Percentiles rank a stretch among this genome's conserved stretches.
These are phyloP conservation scores for Lecanoromycetidae sp. DNA, from an alignment of 2,329 filamentous ascomycete species.

Conservation along the genomic window DNA sequence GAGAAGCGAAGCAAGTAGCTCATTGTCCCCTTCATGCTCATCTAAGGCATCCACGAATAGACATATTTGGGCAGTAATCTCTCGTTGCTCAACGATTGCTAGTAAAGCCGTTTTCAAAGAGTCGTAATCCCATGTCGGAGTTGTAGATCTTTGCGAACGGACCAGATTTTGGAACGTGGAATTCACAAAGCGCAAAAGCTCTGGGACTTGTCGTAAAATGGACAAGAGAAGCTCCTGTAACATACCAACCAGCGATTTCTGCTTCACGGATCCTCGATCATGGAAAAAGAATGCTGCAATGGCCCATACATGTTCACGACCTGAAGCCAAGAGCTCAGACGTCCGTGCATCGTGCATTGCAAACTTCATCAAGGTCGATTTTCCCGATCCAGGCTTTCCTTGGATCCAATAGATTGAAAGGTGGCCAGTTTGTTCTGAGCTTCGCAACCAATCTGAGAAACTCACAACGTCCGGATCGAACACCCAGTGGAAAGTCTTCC, in stretches of 20 bases:
- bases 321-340: not conserved
- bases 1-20: constrained; percentile 7
- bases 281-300: constrained; percentile 18
- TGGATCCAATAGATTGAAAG: constrained; percentile 18
- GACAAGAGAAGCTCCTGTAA: constrained; percentile 14
- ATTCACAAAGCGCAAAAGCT: constrained; percentile 2
- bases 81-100: constrained; percentile 11
- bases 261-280: constrained; percentile 15
- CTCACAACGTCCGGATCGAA: constrained; percentile 9
- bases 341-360: constrained; percentile 12
- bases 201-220: constrained; percentile 8
- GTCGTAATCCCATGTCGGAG: constrained; percentile 4
- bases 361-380: constrained; percentile 18
- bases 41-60: constrained; percentile 19
- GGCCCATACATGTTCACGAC: not conserved
- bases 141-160: not conserved
- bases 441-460: constrained; percentile 15
- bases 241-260: constrained; percentile 17
- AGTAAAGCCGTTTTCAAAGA: constrained; percentile 6
- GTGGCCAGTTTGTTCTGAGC: not conserved
- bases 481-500: constrained; percentile 17
- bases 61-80: not conserved
- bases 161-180: constrained; percentile 1
- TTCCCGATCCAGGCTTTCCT: constrained; percentile 18
- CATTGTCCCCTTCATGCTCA: constrained; percentile 18